Conservation (phyloP, 768 basidiomycete genomes). For the Suillus discolor region DNA sequence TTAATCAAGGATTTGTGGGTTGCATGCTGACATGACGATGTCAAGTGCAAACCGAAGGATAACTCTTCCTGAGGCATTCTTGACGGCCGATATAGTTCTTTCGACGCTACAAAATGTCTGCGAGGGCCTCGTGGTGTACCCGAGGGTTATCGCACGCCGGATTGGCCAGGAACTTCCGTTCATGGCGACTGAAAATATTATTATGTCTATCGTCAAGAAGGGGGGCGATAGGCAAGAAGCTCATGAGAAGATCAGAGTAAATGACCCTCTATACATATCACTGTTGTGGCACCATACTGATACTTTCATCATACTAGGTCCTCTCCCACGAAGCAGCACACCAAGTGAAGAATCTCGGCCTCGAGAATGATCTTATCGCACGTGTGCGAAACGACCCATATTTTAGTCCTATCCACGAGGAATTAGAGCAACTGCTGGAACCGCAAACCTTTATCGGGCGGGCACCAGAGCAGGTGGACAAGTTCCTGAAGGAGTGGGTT, state of each 20-base stretch:
- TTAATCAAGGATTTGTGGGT: not conserved
- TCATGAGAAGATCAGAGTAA: slow-evolving; percentile 90
- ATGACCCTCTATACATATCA: slow-evolving; percentile 22
- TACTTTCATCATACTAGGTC: slow-evolving; percentile 48
- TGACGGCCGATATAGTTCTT: slow-evolving; percentile 95
- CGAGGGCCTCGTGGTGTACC: slow-evolving; percentile 99
- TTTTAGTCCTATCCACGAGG: slow-evolving; percentile 83
- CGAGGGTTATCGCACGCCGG: slow-evolving; percentile 89
- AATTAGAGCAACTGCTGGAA: slow-evolving; percentile 80
- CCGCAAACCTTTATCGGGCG: slow-evolving; percentile 90
- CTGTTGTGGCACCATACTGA: slow-evolving; percentile 18
- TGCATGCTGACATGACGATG: not conserved
- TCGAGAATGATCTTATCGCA: slow-evolving; percentile 94
- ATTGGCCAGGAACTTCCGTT: slow-evolving; percentile 96
- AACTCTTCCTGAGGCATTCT: slow-evolving; percentile 94
- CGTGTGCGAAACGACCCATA: slow-evolving; percentile 81
- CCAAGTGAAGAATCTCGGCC: slow-evolving; percentile 92
- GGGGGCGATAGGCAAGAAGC: slow-evolving; percentile 96
- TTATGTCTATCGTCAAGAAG: slow-evolving; percentile 96
- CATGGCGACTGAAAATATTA: slow-evolving; percentile 99
- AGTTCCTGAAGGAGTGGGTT: slow-evolving; percentile 87
- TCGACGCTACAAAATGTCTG: slow-evolving; percentile 96
- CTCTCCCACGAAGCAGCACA: slow-evolving; percentile 93
- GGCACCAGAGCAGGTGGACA: slow-evolving; percentile 93
- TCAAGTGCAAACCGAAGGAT: slow-evolving; percentile 92